Conservation (phyloP, 805 yeast species). For the Candida vartiovaarae region DNA sequence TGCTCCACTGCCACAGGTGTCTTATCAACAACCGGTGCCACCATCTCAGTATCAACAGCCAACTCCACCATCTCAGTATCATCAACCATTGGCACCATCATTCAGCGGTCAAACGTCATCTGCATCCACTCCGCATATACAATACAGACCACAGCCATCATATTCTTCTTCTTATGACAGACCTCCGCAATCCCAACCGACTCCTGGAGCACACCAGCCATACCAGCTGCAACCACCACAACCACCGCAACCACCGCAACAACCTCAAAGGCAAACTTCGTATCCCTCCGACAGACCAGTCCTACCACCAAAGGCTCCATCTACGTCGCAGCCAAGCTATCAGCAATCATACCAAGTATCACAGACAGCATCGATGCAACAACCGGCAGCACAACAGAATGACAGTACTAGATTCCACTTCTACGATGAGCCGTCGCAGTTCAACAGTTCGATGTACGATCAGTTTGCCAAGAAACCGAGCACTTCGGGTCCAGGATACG, state of each 20-base stretch:
- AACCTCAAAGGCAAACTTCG: background rate
- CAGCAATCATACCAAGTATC: background rate
- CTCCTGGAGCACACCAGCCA: conserved; percentile 15
- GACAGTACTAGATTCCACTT: conserved; percentile 29
- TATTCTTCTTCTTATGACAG: background rate
- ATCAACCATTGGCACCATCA: conserved; percentile 1
- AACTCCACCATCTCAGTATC: conserved; percentile 9
- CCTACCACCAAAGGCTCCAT: conserved; percentile 4
- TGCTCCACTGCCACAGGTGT: background rate
- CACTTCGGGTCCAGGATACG: conserved; percentile 5
- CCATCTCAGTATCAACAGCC: conserved; percentile 8
- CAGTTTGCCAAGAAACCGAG: conserved; percentile 2
- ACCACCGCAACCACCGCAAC: conserved; percentile 1
- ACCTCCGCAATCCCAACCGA: conserved; percentile 10
- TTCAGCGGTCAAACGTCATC: background rate
- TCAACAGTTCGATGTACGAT: conserved; percentile 33
- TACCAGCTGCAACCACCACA: conserved; percentile 5
- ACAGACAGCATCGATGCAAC: conserved; percentile 1
- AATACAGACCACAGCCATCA: background rate
- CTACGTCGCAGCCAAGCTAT: background rate
- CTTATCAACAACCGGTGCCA: conserved; percentile 9
- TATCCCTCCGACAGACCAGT: conserved; percentile 2
- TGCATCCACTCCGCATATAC: background rate
- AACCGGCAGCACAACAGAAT: conserved; percentile 2
- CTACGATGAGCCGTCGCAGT: conserved; percentile 45